phyloP scores from a whole-genome alignment of 768 basidiomycete species.

The Termitomyces sp. region DNA sequence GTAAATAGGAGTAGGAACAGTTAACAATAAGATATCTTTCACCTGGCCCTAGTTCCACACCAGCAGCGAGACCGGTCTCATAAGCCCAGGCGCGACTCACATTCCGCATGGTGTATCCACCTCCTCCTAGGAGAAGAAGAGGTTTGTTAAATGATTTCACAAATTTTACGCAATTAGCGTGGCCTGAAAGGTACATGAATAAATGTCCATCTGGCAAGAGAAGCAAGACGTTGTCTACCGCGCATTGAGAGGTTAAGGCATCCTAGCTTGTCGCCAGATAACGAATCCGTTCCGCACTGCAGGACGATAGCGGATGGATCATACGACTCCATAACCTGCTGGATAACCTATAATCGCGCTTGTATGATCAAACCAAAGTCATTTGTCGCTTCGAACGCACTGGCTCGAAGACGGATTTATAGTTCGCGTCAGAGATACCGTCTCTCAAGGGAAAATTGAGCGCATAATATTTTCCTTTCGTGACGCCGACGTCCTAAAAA shows the following conservation, averaged over 20 bases:
- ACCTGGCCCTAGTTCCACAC: conserved; percentile 88
- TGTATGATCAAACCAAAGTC: not conserved
- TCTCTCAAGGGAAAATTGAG: conserved; percentile 94
- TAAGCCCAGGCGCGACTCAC: conserved; percentile 97
- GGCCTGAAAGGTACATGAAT: conserved; percentile 44
- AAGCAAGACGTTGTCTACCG: conserved; percentile 36
- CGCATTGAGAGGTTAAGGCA: conserved; percentile 96
- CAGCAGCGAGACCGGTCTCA: conserved; percentile 97
- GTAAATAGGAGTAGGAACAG: not conserved
- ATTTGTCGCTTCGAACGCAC: conserved; percentile 38
- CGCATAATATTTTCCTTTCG: conserved; percentile 91
- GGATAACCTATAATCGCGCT: conserved; percentile 65
- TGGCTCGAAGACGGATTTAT: conserved; percentile 92
- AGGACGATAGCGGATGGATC: conserved; percentile 93
- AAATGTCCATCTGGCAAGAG: not conserved
- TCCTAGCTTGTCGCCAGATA: conserved; percentile 94
- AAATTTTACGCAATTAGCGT: conserved; percentile 96
- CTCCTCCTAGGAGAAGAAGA: conserved; percentile 90
- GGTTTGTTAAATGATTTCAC: conserved; percentile 96
- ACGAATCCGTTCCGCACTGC: conserved; percentile 96
- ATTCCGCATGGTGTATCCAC: conserved; percentile 98
- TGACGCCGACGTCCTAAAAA: conserved; percentile 81
- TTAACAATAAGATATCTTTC: conserved; percentile 13
- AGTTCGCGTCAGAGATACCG: conserved; percentile 92
- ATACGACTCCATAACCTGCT: conserved; percentile 90